Evolutionary conservation across 768 basidiomycete genomes (phyloP), one percentile per base, ranked within the genome.

Genomic region (Roridomyces roridus): DNA sequence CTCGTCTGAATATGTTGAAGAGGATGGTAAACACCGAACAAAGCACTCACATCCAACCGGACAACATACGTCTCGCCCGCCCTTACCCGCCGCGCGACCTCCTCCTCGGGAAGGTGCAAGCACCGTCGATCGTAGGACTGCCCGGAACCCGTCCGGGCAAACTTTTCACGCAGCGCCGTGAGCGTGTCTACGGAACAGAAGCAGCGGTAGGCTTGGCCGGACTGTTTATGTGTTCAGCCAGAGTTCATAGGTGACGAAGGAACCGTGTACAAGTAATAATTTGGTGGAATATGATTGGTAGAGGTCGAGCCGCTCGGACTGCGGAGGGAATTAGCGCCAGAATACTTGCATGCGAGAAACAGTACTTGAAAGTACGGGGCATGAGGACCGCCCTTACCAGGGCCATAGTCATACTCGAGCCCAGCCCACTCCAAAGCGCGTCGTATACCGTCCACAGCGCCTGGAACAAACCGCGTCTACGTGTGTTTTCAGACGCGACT

Each of bases 121-220:
- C 96, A 98, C 9, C 85, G 73, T 62, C 93, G 89, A 77, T 99
- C 96, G 63, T 99, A 99, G 0, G 88, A 88, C 42, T 83, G 76
- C 63, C 87, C 85, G 1, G 88, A 87, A n/a, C 95, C 89, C 0
- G 85, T 70, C 4, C 88, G 80, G 2, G 87, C 87, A 9, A 96
- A 76, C 46, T 79, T 82, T 65, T 88, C 86, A 28, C 91, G 85
- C 17, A 86, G 91, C 11, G 79, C 77, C 0, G 83, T 69, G 4
- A 98, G 80, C 42, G 84, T 83, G 58, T 91, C 87, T 0, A 85
- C 77, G 2, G 89, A 83, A 72, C 96, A 98, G 77, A 98, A 98
- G 72, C 97, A 98, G 18, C 92, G 88, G 69, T 99, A 99, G 7
- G 96, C 96, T 55, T 91, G 85, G 5, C 90, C 93, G 39, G 84